Evolutionary conservation across 2,329 filamentous ascomycete species (phyloP), one percentile per base, ranked within the genome.

Genomic region (Phyllosticta ampelicida): DNA sequence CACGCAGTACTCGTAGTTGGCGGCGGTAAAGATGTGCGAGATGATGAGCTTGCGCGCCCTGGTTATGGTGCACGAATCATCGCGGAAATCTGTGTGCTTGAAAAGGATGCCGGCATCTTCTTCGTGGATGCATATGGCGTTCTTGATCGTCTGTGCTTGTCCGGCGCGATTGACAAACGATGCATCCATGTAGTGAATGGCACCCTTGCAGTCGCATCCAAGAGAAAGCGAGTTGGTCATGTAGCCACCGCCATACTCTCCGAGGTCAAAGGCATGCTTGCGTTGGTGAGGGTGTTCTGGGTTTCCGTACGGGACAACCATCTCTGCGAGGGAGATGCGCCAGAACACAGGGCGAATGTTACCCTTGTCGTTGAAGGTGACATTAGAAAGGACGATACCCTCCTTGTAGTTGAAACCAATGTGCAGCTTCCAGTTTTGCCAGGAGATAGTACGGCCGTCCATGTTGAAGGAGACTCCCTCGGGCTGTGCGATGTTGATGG

Each of bases 361-460:
- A 51, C 89, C 77, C 71, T 89, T 88, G 73, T 96, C 91, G 65
- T 90, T 91, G 74, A 87, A 95, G 2, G 85, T 88, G 68, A 96
- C 90, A 74, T 96, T 90, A 72, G 88, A 94, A 6, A 96, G 78
- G 1, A 96, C 87, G 64, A 96, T 86, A 20, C 91, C 91, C 73
- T 96, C 91, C 23, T 89, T 83, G 75, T 96, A 94, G 78, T 95
- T 96, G 81, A 96, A 96, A 21, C 91, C 91, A 60, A 96, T 83
- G 70, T 96, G 91, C 63, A 96, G 83, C 66, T 83, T 92, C 87
- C 90, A 96, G 69, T 95, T 95, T 72, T 95, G 90, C 91, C 91
- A 96, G 63, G 84, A 83, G 54, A 96, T 80, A 51, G 82, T 82
- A 10, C 89, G 77, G 1, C 89, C 89, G 2, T 85, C 80, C 63